Evolutionary conservation across 441 rosid species (phyloP).

Genomic region (Mallotus japonicus): DNA sequence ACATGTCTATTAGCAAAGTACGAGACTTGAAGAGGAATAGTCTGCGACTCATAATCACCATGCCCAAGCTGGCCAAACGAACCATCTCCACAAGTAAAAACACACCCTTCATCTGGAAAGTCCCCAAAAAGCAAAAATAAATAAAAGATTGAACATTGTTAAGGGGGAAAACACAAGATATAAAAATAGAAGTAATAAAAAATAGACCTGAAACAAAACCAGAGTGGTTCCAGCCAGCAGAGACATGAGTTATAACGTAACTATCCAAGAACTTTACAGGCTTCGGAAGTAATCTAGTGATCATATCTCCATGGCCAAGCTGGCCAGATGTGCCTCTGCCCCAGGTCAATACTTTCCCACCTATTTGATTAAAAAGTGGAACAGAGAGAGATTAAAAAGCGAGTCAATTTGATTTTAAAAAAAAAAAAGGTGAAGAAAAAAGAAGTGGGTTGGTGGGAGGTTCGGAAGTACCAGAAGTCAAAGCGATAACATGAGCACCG

Average conservation of each 20-base stretch:
- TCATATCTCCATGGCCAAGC: constrained; percentile 71
- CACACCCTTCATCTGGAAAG: constrained; percentile 44
- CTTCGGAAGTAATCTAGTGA: constrained; percentile 43
- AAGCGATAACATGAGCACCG: constrained; percentile 72
- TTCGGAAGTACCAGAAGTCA: constrained; percentile 24
- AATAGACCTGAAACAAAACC: constrained; percentile 72
- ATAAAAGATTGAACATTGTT: neutral
- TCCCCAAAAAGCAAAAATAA: neutral
- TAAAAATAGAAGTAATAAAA: neutral
- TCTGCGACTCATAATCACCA: constrained; percentile 53
- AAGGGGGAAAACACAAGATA: neutral
- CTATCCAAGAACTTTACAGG: constrained; percentile 37
- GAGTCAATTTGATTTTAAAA: neutral
- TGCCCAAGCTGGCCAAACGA: constrained; percentile 94
- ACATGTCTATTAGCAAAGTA: constrained; percentile 50
- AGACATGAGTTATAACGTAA: constrained; percentile 43
- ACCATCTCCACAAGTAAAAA: constrained; percentile 85
- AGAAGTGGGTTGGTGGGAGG: neutral
- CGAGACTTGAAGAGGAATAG: constrained; percentile 53
- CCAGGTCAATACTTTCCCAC: constrained; percentile 73
- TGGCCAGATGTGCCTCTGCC: constrained; percentile 92
- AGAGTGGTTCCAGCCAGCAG: constrained; percentile 92
- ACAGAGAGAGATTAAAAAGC: constrained; percentile 2
- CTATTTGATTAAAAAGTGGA: constrained; percentile 26
- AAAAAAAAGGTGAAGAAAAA: neutral